Evolutionary conservation across 805 yeast genomes (phyloP), one percentile per base, ranked within the genome.

Genomic region (Candida railenensis): DNA sequence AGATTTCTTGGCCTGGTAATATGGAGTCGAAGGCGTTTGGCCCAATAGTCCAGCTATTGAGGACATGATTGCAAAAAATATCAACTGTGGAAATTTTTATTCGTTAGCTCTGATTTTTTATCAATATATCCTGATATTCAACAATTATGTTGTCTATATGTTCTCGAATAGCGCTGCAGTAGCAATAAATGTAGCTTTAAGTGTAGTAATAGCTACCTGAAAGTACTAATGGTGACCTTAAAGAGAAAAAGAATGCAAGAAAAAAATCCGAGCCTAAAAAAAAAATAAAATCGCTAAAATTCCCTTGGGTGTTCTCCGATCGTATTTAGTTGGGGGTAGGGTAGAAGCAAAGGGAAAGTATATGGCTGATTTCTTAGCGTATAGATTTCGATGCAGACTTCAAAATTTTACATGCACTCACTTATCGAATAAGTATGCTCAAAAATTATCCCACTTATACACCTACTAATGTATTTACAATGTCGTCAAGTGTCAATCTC

Each of bases 11-110:
- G 7, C n/a, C 22, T 37, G 18, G 40, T 21, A 20, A 16, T 11
- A n/a, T 5, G 28, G 7, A 9, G 40, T 5, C 7, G 36, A 5
- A 8, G n/a, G 36, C 5, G 16, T 39, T 22, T 28, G 42, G n/a
- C 32, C 42, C 30, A 39, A 14, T 16, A 39, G 42, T 11, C 42
- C 42, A 8, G 42, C 42, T 39, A 39, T 39, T 22, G 42, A 39
- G 8, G 42, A 39, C 42, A 39, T 39, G 42, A 28, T 21, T 39
- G 42, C 32, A 22, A 39, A 22, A 34, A 15, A 34, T n/a, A n/a
- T n/a, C n/a, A n/a, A n/a, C n/a, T 14, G 15, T 15, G 15, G 7
- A 11, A 34, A 34, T 25, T 7, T 25, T 25, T 25, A 5, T 25
- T 25, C 30, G 5, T 5, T 25, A 5, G 5, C 30, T 25, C 30